These are phyloP conservation scores for Debaryomycetaceae sp. DNA, from an alignment of 1,139 yeast genomes.

Conservation along the genomic window DNA sequence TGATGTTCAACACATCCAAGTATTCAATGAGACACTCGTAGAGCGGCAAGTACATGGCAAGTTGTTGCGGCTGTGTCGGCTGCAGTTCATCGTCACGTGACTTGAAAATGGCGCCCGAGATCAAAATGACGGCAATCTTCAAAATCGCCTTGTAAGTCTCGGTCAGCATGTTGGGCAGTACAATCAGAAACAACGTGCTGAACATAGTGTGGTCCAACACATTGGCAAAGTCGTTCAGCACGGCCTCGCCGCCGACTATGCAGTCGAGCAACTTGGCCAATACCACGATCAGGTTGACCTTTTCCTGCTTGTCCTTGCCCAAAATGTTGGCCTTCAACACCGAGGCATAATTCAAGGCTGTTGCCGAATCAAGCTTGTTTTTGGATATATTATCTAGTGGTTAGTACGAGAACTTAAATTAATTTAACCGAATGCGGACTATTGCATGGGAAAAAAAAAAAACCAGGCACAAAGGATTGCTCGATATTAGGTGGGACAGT, in stretches of 20 bases:
- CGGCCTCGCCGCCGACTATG: slow-evolving; percentile 35
- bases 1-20: slow-evolving; percentile 39
- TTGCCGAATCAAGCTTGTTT: slow-evolving; percentile 29
- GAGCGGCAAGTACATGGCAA: slow-evolving; percentile 35
- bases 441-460: too few relatives aligned
- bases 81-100: slow-evolving; percentile 23
- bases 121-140: slow-evolving; percentile 39
- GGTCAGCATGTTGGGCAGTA: slow-evolving; percentile 41
- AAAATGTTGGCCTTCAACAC: slow-evolving; percentile 36
- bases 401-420: too few relatives aligned
- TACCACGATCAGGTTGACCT: slow-evolving; percentile 50
- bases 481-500: too few relatives aligned
- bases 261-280: slow-evolving; percentile 50
- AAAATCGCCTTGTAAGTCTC: slow-evolving; percentile 49
- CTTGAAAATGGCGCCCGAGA: slow-evolving; percentile 43
- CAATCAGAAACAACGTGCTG: slow-evolving; percentile 39
- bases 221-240: slow-evolving; percentile 32
- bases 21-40: slow-evolving; percentile 41
- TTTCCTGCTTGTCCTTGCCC: slow-evolving; percentile 48
- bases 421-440: too few relatives aligned
- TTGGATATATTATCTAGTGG: slow-evolving; percentile 21
- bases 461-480: too few relatives aligned
- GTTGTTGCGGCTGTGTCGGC: slow-evolving; percentile 11
- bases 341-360: slow-evolving; percentile 34
- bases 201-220: slow-evolving; percentile 42